These are phyloP conservation scores for Amylocystis lapponica DNA, from an alignment of 768 basidiomycete species.

Conservation along the genomic window DNA sequence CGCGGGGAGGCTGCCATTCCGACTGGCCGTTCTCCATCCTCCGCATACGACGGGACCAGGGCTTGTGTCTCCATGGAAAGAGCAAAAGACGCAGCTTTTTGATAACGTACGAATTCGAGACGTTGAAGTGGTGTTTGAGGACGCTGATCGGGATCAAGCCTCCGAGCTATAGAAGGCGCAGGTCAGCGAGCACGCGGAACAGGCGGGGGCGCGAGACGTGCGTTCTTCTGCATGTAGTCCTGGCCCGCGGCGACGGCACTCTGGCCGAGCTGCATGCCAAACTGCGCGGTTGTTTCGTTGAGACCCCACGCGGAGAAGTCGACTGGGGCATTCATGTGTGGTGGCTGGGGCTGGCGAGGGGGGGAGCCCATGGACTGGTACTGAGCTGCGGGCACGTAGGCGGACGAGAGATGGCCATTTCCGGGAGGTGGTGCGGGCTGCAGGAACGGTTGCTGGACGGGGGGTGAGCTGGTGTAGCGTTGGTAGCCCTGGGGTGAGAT, in stretches of 20 bases:
- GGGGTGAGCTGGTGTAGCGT: slow-evolving; percentile 60
- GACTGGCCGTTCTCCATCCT: slow-evolving; percentile 60
- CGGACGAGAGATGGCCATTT: slow-evolving; percentile 5
- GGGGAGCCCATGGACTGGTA: slow-evolving; percentile 17
- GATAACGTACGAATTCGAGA: slow-evolving; percentile 93
- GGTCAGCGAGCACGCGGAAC: slow-evolving; percentile 6
- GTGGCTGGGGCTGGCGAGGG: slow-evolving; percentile 28
- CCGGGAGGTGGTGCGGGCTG: slow-evolving; percentile 20
- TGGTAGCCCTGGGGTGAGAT: slow-evolving; percentile 72
- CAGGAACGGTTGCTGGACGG: slow-evolving; percentile 26
- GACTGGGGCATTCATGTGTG: slow-evolving; percentile 29
- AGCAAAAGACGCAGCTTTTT: slow-evolving; percentile 80
- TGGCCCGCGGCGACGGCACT: slow-evolving; percentile 91
- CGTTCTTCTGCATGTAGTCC: slow-evolving; percentile 93
- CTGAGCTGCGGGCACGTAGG: slow-evolving; percentile 7
- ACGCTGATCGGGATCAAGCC: slow-evolving; percentile 69
- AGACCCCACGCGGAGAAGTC: slow-evolving; percentile 78
- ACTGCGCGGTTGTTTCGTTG: slow-evolving; percentile 89
- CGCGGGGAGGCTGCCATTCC: slow-evolving; percentile 85
- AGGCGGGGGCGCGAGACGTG: slow-evolving; percentile 31
- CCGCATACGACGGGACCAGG: slow-evolving; percentile 70
- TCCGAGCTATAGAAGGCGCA: slow-evolving; percentile 53
- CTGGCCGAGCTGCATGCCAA: slow-evolving; percentile 93
- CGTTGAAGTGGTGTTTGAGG: slow-evolving; percentile 91
- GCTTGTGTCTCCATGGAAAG: slow-evolving; percentile 93